Percentiles rank a stretch among this genome's conserved stretches.
phyloP scores from a whole-genome alignment of 2,329 filamentous ascomycete species.

The Neonectria ditissima region DNA sequence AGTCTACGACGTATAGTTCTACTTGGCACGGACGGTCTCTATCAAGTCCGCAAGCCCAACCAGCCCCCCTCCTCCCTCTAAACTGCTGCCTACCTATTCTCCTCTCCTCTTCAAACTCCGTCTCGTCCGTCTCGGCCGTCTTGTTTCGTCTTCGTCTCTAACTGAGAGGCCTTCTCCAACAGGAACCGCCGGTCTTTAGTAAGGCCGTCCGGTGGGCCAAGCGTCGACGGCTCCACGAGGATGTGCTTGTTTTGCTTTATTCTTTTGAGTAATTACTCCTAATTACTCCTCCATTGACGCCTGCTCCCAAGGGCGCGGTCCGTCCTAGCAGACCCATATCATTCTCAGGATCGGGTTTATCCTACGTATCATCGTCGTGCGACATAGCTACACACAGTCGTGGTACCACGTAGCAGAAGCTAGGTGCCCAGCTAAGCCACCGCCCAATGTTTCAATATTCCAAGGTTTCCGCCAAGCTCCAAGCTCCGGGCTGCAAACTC shows the following conservation, averaged over 20 bases:
- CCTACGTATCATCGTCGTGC: background rate
- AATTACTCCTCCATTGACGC: background rate
- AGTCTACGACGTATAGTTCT: background rate
- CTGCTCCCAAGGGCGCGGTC: background rate
- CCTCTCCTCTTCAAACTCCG: background rate
- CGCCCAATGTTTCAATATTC: slow-evolving; percentile 14
- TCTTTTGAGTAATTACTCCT: background rate
- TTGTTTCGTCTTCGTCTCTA: slow-evolving; percentile 14
- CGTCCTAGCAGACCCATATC: background rate
- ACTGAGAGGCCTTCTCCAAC: slow-evolving; percentile 6
- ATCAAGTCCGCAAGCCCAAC: too few relatives aligned
- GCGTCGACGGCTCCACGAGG: background rate
- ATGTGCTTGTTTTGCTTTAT: background rate
- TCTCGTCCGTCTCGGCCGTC: slow-evolving; percentile 17
- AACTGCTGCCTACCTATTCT: background rate
- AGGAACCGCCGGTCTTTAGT: background rate
- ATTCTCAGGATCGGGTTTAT: background rate
- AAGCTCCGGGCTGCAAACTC: background rate
- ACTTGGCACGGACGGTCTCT: background rate
- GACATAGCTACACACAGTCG: background rate
- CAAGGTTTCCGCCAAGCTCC: slow-evolving; percentile 2
- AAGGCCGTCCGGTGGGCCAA: background rate
- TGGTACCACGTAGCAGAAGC: background rate
- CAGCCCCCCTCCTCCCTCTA: background rate
- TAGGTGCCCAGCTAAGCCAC: background rate